A percentile compares a stretch with the other conserved stretches of the same genome.
Conservation (phyloP, 306 rosid genomes). For the Vigna radiata region DNA sequence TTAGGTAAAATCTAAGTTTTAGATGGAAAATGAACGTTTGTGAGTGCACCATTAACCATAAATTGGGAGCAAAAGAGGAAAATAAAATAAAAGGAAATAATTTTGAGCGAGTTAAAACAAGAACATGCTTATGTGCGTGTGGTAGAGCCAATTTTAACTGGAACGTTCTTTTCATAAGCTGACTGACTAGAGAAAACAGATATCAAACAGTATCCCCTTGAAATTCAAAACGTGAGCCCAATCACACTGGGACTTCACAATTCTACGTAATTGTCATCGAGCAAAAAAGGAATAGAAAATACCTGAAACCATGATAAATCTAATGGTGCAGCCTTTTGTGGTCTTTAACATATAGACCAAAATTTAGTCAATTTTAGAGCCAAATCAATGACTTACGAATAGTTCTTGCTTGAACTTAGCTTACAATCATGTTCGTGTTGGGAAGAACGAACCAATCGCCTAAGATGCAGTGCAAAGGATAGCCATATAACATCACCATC, state of each 20-base stretch:
- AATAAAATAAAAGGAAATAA: neutral
- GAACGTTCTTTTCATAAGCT: too few relatives aligned
- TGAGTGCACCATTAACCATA: too few relatives aligned
- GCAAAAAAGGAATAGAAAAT: slow-evolving; percentile 5
- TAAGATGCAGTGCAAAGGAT: slow-evolving; percentile 32
- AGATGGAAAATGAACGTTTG: too few relatives aligned
- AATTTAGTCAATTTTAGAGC: slow-evolving; percentile 27
- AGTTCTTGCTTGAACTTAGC: slow-evolving; percentile 44
- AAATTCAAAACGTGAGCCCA: too few relatives aligned
- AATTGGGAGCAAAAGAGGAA: too few relatives aligned
- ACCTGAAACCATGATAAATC: slow-evolving; percentile 27
- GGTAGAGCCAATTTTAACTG: too few relatives aligned
- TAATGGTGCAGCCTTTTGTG: slow-evolving; percentile 16
- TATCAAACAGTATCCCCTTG: too few relatives aligned
- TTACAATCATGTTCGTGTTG: slow-evolving; percentile 29
- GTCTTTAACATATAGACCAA: slow-evolving; percentile 25
- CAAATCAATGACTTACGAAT: slow-evolving; percentile 33
- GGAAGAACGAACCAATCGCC: slow-evolving; percentile 27
- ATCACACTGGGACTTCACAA: neutral
- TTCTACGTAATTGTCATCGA: neutral
- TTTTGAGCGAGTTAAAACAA: neutral
- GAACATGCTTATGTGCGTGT: too few relatives aligned
- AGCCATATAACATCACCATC: slow-evolving; percentile 36
- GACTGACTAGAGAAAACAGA: neutral
- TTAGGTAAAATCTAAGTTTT: too few relatives aligned